Percentiles rank a stretch among this genome's conserved stretches.
phyloP scores from a whole-genome alignment of 805 yeast genomes.

The Lipomyces starkeyi region DNA sequence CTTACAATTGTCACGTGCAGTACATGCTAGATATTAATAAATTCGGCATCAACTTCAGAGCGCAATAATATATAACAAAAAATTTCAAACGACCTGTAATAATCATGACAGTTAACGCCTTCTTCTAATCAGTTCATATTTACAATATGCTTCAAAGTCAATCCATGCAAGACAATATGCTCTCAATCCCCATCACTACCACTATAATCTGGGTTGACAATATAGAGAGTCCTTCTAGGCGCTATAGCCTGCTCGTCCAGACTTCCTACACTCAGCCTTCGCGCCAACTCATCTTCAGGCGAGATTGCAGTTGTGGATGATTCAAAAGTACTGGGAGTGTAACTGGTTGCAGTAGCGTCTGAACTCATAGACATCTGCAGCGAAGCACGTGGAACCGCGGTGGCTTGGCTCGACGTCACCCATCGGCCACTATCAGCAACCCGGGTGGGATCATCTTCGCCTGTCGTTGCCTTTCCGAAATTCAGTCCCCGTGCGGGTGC shows the following conservation, averaged over 20 bases:
- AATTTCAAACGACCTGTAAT: neutral
- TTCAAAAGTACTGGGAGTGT: neutral
- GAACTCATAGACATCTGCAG: neutral
- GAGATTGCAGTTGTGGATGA: neutral
- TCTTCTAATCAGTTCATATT: neutral
- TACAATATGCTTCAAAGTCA: neutral
- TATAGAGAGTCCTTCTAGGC: conserved; percentile 24
- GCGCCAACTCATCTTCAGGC: neutral
- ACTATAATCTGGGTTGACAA: conserved; percentile 33
- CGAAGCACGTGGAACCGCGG: neutral
- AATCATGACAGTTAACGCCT: neutral
- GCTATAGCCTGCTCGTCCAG: conserved; percentile 24
- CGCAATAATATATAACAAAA: neutral
- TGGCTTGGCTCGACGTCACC: neutral
- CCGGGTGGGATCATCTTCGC: neutral
- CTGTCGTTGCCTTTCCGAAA: neutral
- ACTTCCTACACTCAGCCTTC: conserved; percentile 23
- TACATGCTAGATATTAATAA: too few relatives aligned
- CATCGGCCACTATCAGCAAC: neutral
- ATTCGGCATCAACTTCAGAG: neutral
- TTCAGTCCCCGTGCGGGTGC: neutral
- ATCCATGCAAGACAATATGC: neutral
- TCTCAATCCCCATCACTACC: conserved; percentile 23
- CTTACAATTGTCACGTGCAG: too few relatives aligned
- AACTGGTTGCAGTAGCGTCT: neutral